Evolutionary conservation across 177 flowering plant genomes (phyloP).

Genomic region (Vitis hybrid): DNA sequence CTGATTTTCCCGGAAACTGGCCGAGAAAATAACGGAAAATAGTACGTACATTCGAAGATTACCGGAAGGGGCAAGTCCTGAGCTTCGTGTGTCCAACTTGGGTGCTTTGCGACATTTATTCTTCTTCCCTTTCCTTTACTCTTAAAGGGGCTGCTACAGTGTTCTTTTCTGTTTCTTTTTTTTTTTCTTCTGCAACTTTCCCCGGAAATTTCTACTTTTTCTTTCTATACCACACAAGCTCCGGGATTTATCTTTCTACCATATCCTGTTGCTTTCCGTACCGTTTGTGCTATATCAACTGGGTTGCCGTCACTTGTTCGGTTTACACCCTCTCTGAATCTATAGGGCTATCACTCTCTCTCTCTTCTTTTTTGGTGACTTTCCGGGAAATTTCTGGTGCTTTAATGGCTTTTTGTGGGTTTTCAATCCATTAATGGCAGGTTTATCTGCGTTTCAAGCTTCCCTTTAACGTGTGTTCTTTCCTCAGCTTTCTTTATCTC

Average conservation of each 20-base stretch:
- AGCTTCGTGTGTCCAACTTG: background rate
- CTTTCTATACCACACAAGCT: background rate
- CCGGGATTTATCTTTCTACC: background rate
- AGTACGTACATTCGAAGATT: background rate
- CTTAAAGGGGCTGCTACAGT: too few species aligned
- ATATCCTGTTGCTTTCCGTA: background rate
- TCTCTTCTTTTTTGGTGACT: slow-evolving; percentile 12
- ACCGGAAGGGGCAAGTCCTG: background rate
- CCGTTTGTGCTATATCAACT: slow-evolving; percentile 1
- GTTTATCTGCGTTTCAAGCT: slow-evolving; percentile 30
- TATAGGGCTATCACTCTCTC: background rate
- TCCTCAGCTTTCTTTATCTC: slow-evolving; percentile 12
- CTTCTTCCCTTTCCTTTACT: slow-evolving; percentile 14
- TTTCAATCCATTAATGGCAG: slow-evolving; percentile 9
- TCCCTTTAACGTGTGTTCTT: slow-evolving; percentile 32
- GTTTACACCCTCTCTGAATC: background rate
- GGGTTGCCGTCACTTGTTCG: background rate
- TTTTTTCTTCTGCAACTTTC: slow-evolving; percentile 19
- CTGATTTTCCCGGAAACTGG: background rate
- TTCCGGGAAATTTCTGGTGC: slow-evolving; percentile 34
- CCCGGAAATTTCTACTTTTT: slow-evolving; percentile 15
- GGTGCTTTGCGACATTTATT: slow-evolving; percentile 15
- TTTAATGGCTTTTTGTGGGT: slow-evolving; percentile 11
- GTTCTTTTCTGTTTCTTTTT: background rate
- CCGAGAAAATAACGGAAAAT: background rate